phyloP scores from a whole-genome alignment of 2,329 filamentous ascomycete species.

The Tetracladium maxilliforme region DNA sequence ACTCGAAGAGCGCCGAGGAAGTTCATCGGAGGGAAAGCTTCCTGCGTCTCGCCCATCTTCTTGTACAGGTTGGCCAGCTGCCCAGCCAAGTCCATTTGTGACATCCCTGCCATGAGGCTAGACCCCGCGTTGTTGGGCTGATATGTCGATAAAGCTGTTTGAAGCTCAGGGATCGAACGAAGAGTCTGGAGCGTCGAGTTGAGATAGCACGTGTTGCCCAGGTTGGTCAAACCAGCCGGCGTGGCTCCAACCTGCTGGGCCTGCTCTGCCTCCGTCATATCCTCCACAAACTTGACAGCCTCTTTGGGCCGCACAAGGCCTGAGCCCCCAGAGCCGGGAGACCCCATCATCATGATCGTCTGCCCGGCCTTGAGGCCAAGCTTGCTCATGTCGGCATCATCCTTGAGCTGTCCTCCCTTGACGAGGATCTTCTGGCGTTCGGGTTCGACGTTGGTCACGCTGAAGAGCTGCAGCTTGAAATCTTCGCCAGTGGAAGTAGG shows the following conservation, averaged over 20 bases:
- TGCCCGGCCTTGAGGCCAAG: constrained; percentile 78
- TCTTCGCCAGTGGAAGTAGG: constrained; percentile 72
- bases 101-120: too few species aligned
- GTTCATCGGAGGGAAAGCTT: constrained; percentile 67
- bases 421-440: constrained; percentile 92
- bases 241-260: constrained; percentile 72
- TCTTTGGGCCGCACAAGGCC: constrained; percentile 61
- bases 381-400: constrained; percentile 77
- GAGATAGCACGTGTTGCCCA: constrained; percentile 97
- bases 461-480: constrained; percentile 92
- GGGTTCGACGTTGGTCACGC: constrained; percentile 88
- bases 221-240: constrained; percentile 77
- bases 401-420: constrained; percentile 88
- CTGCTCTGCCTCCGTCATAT: constrained; percentile 91
- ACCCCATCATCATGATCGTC: constrained; percentile 93
- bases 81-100: constrained; percentile 60
- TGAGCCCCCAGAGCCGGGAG: constrained; percentile 48
- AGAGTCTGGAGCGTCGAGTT: constrained; percentile 95
- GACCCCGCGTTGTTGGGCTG: constrained; percentile 20
- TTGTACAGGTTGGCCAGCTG: constrained; percentile 75
- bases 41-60: constrained; percentile 78
- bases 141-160: constrained; percentile 60
- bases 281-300: constrained; percentile 78
- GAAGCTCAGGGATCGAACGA: constrained; percentile 78
- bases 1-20: constrained; percentile 71